phyloP scores from a whole-genome alignment of 345 rosid genomes.

The Corymbia maculata region DNA sequence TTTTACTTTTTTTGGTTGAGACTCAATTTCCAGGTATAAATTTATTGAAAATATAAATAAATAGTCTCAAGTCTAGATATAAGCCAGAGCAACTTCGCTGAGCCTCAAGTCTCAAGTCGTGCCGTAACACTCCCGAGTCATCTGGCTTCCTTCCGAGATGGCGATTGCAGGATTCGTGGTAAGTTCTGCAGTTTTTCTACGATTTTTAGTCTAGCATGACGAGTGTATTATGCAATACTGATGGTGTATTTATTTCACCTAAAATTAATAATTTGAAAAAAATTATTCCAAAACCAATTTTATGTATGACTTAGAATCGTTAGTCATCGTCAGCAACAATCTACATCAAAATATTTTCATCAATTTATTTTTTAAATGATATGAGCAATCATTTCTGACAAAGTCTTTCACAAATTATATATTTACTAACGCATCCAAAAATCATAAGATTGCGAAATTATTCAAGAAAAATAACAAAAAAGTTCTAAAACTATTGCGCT shows the following conservation, averaged over 20 bases:
- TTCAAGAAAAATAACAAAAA: too few species aligned
- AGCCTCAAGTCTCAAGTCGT: not conserved
- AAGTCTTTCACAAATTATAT: not conserved
- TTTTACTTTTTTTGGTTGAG: not conserved
- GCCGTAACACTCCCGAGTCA: not conserved
- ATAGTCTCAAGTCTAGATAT: not conserved
- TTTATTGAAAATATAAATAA: not conserved
- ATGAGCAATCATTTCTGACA: rapidly evolving
- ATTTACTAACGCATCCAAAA: not conserved
- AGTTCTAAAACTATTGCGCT: not conserved
- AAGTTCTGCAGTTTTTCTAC: not conserved
- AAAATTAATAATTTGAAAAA: too few species aligned
- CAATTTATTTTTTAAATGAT: too few species aligned
- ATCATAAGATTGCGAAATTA: not conserved
- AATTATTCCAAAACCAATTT: too few species aligned
- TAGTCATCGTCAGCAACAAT: too few species aligned
- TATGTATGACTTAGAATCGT: too few species aligned
- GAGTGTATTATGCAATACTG: not conserved
- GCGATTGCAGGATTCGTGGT: not conserved
- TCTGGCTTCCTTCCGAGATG: not conserved
- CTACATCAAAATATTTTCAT: rapidly evolving
- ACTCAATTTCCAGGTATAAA: not conserved
- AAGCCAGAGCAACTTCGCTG: not conserved
- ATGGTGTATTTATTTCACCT: too few species aligned
- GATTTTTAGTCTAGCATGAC: not conserved